phyloP scores from a whole-genome alignment of 106 monocot genomes.

The Amphibolis antarctica region DNA sequence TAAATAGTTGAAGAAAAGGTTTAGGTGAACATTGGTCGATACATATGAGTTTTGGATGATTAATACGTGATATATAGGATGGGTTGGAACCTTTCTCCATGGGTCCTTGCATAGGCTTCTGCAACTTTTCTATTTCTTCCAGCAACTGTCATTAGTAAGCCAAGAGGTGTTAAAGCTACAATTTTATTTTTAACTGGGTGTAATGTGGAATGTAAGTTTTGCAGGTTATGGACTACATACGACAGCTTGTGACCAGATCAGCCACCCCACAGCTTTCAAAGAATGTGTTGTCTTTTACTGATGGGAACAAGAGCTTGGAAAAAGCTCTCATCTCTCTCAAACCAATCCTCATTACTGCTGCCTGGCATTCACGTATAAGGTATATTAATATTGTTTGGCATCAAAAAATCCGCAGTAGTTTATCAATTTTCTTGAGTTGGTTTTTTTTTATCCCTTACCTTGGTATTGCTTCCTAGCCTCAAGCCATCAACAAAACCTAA shows the following conservation, averaged over 20 bases:
- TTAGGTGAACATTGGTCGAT: background rate
- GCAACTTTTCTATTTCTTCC: constrained; percentile 87
- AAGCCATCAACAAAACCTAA: constrained; percentile 88
- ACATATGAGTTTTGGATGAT: background rate
- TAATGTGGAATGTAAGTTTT: background rate
- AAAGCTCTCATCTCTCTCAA: constrained; percentile 74
- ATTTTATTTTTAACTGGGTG: background rate
- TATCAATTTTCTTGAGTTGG: background rate
- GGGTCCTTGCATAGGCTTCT: constrained; percentile 66
- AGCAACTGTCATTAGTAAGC: constrained; percentile 40
- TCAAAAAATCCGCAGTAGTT: background rate
- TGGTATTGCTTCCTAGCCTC: constrained; percentile 94
- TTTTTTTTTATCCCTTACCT: constrained; percentile 31
- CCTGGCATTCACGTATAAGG: constrained; percentile 23
- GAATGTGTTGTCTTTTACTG: constrained; percentile 82
- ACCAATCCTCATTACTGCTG: constrained; percentile 95
- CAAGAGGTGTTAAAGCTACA: background rate
- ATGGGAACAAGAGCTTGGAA: constrained; percentile 72
- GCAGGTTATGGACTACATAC: constrained; percentile 29
- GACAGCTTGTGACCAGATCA: constrained; percentile 78
- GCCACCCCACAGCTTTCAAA: constrained; percentile 95
- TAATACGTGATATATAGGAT: background rate
- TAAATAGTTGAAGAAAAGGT: background rate
- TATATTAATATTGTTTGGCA: constrained; percentile 6
- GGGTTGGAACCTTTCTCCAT: constrained; percentile 55